These are phyloP conservation scores for Umbelopsis sp. DNA, from an alignment of 192 early-diverging fungal species.

Conservation along the genomic window DNA sequence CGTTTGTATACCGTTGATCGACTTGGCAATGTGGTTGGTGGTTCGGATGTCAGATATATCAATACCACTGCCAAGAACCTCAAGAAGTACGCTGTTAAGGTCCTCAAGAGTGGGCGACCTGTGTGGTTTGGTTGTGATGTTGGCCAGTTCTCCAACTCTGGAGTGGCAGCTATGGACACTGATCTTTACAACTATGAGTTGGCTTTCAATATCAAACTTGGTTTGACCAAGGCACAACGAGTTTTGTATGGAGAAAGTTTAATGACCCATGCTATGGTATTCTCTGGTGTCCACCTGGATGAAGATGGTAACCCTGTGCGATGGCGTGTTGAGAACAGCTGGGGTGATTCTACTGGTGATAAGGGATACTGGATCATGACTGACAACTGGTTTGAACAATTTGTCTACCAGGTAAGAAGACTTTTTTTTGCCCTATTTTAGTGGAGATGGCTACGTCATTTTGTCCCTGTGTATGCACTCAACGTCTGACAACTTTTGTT, in stretches of 20 bases:
- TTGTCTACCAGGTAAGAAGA: conserved; percentile 69
- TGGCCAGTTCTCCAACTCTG: conserved; percentile 59
- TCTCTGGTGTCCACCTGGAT: conserved; percentile 72
- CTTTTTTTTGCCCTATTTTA: background rate
- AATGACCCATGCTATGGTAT: conserved; percentile 85
- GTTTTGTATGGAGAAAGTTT: conserved; percentile 69
- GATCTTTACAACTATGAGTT: conserved; percentile 65
- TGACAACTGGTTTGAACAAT: conserved; percentile 77
- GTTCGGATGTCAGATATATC: conserved; percentile 66
- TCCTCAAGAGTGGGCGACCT: conserved; percentile 60
- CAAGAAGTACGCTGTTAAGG: conserved; percentile 60
- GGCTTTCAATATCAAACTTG: conserved; percentile 63
- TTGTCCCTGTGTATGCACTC: too few relatives aligned
- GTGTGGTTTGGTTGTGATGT: conserved; percentile 84
- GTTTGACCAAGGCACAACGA: conserved; percentile 66
- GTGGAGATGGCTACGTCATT: background rate
- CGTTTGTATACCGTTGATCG: conserved; percentile 71
- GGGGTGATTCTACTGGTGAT: conserved; percentile 65
- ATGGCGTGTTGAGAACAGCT: conserved; percentile 76
- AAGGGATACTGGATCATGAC: conserved; percentile 81
- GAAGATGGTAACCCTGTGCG: conserved; percentile 64
- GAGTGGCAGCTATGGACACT: conserved; percentile 63
- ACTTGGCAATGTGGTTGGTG: conserved; percentile 73
- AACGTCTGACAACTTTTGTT: background rate
- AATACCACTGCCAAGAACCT: conserved; percentile 58